A percentile compares a stretch with the other conserved stretches of the same genome.
These are phyloP conservation scores for Epichloe festucae DNA, from an alignment of 2,329 filamentous ascomycete species.

Conservation along the genomic window DNA sequence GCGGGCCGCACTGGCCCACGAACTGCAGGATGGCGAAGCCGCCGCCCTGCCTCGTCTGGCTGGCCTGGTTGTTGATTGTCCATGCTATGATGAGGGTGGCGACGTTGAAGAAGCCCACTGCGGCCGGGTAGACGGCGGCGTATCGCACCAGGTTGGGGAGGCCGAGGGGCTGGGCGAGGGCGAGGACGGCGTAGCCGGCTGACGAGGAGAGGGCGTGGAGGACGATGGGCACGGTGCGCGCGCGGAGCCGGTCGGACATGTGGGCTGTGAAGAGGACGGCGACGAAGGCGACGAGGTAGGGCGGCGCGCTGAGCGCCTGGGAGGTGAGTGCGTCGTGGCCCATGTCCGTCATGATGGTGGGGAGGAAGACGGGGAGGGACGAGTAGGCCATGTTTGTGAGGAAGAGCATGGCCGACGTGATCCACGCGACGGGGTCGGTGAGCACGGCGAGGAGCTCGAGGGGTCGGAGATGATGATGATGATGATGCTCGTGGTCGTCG, in stretches of 20 bases:
- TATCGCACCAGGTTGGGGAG: constrained; percentile 47
- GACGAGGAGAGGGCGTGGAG: constrained; percentile 55
- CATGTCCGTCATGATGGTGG: constrained; percentile 67
- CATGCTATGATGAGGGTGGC: constrained; percentile 78
- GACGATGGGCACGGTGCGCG: constrained; percentile 54
- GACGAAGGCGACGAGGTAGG: constrained; percentile 65
- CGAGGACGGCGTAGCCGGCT: constrained; percentile 45
- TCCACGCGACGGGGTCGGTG: constrained; percentile 35
- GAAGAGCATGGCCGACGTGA: constrained; percentile 76
- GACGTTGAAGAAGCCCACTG: constrained; percentile 69
- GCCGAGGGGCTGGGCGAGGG: constrained; percentile 36
- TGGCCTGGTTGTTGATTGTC: constrained; percentile 75
- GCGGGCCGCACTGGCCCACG: constrained; percentile 67
- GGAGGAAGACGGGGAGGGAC: constrained; percentile 77
- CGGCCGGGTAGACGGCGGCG: constrained; percentile 63
- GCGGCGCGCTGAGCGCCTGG: constrained; percentile 70
- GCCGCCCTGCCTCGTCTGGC: constrained; percentile 54
- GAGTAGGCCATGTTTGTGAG: constrained; percentile 79
- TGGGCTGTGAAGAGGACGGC: constrained; percentile 59
- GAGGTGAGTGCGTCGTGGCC: constrained; percentile 54
- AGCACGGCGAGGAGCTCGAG: constrained; percentile 39
- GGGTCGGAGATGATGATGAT: constrained; percentile 26
- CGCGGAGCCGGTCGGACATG: constrained; percentile 52
- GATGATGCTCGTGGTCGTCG: constrained; percentile 12
- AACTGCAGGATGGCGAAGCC: constrained; percentile 72